phyloP scores from a whole-genome alignment of 2,329 filamentous ascomycete genomes.

The Ceratocystis diversiconidia region DNA sequence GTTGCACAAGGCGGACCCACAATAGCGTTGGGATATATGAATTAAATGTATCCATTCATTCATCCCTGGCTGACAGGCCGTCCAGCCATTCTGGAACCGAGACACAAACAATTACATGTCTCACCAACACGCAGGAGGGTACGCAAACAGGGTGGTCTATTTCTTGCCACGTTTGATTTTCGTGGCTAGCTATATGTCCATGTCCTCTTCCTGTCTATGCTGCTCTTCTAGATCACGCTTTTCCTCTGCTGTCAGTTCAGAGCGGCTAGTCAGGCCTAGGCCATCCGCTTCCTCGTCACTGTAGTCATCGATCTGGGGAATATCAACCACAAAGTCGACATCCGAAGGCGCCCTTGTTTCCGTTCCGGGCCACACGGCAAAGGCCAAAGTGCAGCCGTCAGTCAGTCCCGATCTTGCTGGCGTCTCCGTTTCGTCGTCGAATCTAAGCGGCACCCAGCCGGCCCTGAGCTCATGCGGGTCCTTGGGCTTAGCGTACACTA shows the following conservation, averaged over 20 bases:
- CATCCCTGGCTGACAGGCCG: too few relatives aligned
- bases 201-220: neutral
- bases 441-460: slow-evolving; percentile 36
- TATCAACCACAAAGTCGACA: slow-evolving; percentile 32
- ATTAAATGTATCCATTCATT: too few relatives aligned
- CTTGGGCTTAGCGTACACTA: slow-evolving; percentile 35
- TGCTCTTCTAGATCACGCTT: neutral
- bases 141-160: neutral
- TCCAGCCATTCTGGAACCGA: too few relatives aligned
- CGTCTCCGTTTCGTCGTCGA: slow-evolving; percentile 29
- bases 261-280: neutral
- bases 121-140: neutral
- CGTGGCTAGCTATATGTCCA: neutral
- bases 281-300: slow-evolving; percentile 22
- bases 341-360: slow-evolving; percentile 29
- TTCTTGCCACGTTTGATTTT: neutral
- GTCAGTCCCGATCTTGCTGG: slow-evolving; percentile 31
- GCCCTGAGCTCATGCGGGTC: slow-evolving; percentile 31
- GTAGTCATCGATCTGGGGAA: slow-evolving; percentile 33
- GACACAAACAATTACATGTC: neutral
- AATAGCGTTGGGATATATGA: neutral
- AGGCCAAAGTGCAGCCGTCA: slow-evolving; percentile 37
- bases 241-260: neutral
- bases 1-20: neutral
- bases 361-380: slow-evolving; percentile 29